Base-by-base conservation (phyloP, 257 asterid genomes). In the Solanum acaule region DNA sequence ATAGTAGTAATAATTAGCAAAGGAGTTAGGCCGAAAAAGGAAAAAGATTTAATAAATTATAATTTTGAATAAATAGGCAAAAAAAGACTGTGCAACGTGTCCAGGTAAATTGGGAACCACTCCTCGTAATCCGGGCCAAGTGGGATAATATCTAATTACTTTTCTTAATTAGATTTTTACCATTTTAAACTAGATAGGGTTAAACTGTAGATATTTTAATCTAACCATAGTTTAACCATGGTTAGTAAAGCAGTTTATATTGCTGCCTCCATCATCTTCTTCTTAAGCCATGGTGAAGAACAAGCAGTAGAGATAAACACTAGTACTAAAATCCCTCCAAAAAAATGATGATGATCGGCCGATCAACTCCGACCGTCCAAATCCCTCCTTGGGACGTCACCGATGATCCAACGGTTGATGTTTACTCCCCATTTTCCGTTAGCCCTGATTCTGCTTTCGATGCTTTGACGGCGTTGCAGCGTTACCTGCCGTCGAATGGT, bases 401-500 rank as follows among this genome's bases (percentile, higher is more conserved):
- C 4, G 94, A 93, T 38, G 96, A 93, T 92, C 94, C 92, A 22
- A 86, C 93, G 92, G 89, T 92, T 70, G 87, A 87, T 89, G 88
- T 91, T 89, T 93, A 91, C 87, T 91, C 94, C 1, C 90, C 91
- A 15, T 92, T 87, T 61, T 33, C 93, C 29, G 34, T 73, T 15
- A 29, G 88, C 78, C 88, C 88, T 27, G 92, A 91, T 15, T 87
- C 88, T 31, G 70, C 89, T 65, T 88, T 82, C 49, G 91, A 86
- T 29, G 91, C 93, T 31, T 71, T 95, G 42, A 89, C 92, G 88
- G 95, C 94, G 81, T 92, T 95, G 88, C 98, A 94, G 86, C 94
- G 96, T 7, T 94, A 89, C 76, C 93, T 94, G 4, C 98, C 98
- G 72, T 91, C 97, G 3, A 94, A 94, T 87, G 90, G 35, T 22